A percentile compares a stretch with the other conserved stretches of the same genome.
These are phyloP conservation scores for Cercospora canescens DNA, from an alignment of 2,329 filamentous ascomycete genomes.

Conservation along the genomic window DNA sequence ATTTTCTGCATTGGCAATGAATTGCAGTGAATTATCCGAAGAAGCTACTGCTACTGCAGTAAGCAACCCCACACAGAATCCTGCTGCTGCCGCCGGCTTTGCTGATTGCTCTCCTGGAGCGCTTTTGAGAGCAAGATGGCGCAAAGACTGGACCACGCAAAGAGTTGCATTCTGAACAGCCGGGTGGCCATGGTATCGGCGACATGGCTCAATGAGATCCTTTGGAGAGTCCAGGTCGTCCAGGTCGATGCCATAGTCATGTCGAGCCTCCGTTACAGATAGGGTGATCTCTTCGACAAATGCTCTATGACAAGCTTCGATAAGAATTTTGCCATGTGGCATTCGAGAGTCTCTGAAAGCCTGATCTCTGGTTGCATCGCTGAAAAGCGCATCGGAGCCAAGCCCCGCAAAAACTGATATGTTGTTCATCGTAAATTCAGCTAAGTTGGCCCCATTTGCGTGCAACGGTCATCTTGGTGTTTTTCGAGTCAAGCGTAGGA, in stretches of 20 bases:
- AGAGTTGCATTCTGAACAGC: constrained; percentile 11
- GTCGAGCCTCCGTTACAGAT: not conserved
- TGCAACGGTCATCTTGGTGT: not conserved
- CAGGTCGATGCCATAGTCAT: not conserved
- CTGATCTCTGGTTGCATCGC: constrained; percentile 4
- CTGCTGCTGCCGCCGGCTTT: not conserved
- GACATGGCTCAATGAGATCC: constrained; percentile 1
- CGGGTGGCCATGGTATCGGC: constrained; percentile 7
- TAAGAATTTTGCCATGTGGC: constrained; percentile 9
- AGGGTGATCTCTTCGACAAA: constrained; percentile 6
- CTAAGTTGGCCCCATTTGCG: not conserved
- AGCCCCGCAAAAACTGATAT: constrained; percentile 15
- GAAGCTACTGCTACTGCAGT: constrained; percentile 11
- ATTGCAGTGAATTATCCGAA: not conserved
- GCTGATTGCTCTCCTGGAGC: not conserved
- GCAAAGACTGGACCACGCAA: constrained; percentile 5
- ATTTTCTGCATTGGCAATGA: constrained; percentile 1
- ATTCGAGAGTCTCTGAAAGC: not conserved
- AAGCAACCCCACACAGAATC: constrained; percentile 12
- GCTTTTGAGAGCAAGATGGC: constrained; percentile 5
- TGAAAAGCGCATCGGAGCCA: constrained; percentile 14
- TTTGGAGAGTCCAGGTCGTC: constrained; percentile 2
- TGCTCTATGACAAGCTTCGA: constrained; percentile 7
- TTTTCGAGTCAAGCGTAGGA: not conserved
- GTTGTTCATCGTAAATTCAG: constrained; percentile 6